phyloP scores from a whole-genome alignment of 768 basidiomycete species.

The Sarcomyxa edulis region DNA sequence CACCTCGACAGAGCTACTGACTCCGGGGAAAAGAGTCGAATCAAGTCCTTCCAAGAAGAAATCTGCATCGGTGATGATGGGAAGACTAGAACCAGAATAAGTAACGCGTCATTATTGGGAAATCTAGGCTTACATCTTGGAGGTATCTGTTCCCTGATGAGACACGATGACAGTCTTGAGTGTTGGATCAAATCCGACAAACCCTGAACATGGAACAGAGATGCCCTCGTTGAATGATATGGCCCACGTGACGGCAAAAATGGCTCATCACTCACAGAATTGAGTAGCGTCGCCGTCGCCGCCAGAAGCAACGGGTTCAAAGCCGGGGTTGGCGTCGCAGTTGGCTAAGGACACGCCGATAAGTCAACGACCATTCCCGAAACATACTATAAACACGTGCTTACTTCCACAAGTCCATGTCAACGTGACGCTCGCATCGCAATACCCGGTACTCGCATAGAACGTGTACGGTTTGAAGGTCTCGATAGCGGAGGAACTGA shows the following conservation, averaged over 20 bases:
- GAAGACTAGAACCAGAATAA: slow-evolving; percentile 18
- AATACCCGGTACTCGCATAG: slow-evolving; percentile 42
- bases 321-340: slow-evolving; percentile 8
- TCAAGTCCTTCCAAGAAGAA: slow-evolving; percentile 25
- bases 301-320: slow-evolving; percentile 38
- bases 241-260: neutral
- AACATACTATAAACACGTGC: neutral
- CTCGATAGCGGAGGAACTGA: slow-evolving; percentile 28
- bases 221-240: neutral
- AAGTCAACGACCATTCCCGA: neutral
- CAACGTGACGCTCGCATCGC: too few species aligned
- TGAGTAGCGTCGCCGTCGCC: slow-evolving; percentile 33
- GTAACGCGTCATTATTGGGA: neutral
- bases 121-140: slow-evolving; percentile 24
- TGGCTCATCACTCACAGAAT: slow-evolving; percentile 25
- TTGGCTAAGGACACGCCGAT: neutral
- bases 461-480: slow-evolving; percentile 33
- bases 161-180: slow-evolving; percentile 32
- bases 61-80: slow-evolving; percentile 33
- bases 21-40: slow-evolving; percentile 39
- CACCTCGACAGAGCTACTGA: slow-evolving; percentile 33
- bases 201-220: slow-evolving; percentile 9
- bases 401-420: slow-evolving; percentile 9
- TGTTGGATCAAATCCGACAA: slow-evolving; percentile 26
- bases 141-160: slow-evolving; percentile 37